phyloP scores from a whole-genome alignment of 305 asterid species.

The Solanum chacoense region DNA sequence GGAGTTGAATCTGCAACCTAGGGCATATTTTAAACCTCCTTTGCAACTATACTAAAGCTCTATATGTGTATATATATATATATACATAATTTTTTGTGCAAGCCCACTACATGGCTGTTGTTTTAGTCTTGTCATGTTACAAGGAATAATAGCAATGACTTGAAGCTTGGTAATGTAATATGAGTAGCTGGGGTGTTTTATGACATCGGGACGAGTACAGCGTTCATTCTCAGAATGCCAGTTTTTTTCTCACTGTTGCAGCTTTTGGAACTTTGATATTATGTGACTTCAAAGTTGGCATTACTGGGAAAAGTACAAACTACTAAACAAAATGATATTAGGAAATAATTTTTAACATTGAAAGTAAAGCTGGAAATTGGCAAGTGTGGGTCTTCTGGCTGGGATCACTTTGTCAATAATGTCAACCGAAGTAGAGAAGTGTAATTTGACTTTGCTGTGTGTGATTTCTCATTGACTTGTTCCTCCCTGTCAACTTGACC shows the following conservation, averaged over 20 bases:
- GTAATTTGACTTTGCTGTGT: background rate
- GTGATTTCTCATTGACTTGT: background rate
- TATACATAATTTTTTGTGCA: background rate
- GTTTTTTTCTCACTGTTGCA: background rate
- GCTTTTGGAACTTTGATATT: background rate
- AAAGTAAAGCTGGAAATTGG: background rate
- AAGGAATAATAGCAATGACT: background rate
- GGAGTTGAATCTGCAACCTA: background rate
- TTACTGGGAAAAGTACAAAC: background rate
- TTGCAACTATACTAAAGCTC: background rate
- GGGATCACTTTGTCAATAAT: background rate
- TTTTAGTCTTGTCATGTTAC: background rate
- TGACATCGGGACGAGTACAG: background rate
- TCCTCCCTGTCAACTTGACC: background rate
- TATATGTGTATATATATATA: background rate
- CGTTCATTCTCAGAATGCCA: background rate
- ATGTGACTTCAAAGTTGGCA: background rate
- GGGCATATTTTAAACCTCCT: background rate
- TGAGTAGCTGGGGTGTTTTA: background rate
- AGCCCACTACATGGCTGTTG: background rate
- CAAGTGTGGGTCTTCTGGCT: background rate
- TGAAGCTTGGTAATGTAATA: background rate
- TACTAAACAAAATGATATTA: background rate
- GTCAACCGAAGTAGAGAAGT: background rate
- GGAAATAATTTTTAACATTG: background rate